Evolutionary conservation across 1,139 yeast species (phyloP), one percentile per base, ranked within the genome.

Genomic region (Kodamaea sp.): DNA sequence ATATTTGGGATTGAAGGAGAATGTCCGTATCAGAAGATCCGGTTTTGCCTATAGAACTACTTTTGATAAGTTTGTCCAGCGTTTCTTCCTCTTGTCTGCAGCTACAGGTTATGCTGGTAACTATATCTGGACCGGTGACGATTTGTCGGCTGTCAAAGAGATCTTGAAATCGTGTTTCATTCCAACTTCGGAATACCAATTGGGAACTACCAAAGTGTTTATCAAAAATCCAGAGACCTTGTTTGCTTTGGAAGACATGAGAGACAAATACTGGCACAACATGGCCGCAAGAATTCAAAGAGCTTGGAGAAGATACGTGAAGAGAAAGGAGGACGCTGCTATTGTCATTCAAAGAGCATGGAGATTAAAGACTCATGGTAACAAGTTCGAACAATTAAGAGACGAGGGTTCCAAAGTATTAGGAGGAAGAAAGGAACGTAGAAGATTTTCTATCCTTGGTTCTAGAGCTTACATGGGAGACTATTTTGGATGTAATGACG

Each of bases 11-110:
- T 72, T 94, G 59, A 94, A 92, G 55, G 98, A 94, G 61, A 94
- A 94, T 59, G 97, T 94, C 29, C 79, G 98, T 46, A 94, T 94
- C 48, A 80, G 98, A 69, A 84, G 98, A 68, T 98, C 99, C 0
- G 99, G 99, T 32, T 94, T 94, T 63, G 98, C 99, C 2, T 92
- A 90, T 55, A 83, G 99, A 64, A 96, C 95, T 44, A 87, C 97
- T 0, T 94, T 90, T 63, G 97, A 92, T 39, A 89, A 90, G 59
- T 94, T 94, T 57, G 97, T 89, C n/a, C 97, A 94, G 63, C 73
- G 98, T 53, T 94, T 94, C 59, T 92, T 88, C 59, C 65, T 94
- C 37, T 70, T 94, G 34, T 89, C 97, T 1, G 79, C 90, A 3
- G 78, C 81, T 47, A 90, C 97, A 22, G 94, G 97, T 4, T 94